Base-by-base conservation (phyloP, 2,329 filamentous ascomycete genomes). In the Tothia fuscella region DNA sequence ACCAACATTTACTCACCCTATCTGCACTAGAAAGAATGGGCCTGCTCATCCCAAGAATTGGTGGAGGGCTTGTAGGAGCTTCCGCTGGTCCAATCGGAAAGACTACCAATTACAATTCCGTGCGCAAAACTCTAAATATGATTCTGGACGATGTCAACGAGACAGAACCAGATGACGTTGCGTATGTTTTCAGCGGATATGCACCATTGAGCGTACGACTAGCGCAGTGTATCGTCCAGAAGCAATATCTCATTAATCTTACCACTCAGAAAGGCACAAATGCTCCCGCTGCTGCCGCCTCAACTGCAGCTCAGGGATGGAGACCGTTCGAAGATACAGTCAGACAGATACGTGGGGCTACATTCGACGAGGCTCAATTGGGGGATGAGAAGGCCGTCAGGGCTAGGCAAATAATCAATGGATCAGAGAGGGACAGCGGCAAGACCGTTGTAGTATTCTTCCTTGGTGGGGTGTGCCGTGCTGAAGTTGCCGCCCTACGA, bases 151-250 rank as follows among this genome's bases (percentile, higher is more conserved):
- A 96, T 57, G 89, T 98, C 29, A 88, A 93, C 56, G 91, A 98
- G 60, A 80, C 91, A 45, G 82, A 93, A 35, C 91, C 91, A 3
- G 84, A 91, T 53, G 91, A 98, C 53, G 80, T 96, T 47, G 82
- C 88, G n/a, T 98, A 98, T 54, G 88, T 95, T 9, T 98, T 96
- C 63, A 93, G 85, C 49, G 93, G 91, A 40, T 98, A 96, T 56
- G 91, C 93, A 4, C 93, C 91, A 0, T 72, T 98, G 10, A 93
- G 85, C 33, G 76, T 96, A 41, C 80, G 91, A 13, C 74, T 98
- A 4, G 81, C 98, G 5, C 93, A 98, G 60, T 91, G 85, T 56
- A 75, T 96, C 38, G 64, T 98, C 36, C 88, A 96, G 59, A 98
- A 98, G 60, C 77, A 85, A 43, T 83, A 88, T 50, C 67, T 98